Evolutionary conservation across 2,329 filamentous ascomycete genomes (phyloP).

Genomic region (Penicillium hesseltinei): DNA sequence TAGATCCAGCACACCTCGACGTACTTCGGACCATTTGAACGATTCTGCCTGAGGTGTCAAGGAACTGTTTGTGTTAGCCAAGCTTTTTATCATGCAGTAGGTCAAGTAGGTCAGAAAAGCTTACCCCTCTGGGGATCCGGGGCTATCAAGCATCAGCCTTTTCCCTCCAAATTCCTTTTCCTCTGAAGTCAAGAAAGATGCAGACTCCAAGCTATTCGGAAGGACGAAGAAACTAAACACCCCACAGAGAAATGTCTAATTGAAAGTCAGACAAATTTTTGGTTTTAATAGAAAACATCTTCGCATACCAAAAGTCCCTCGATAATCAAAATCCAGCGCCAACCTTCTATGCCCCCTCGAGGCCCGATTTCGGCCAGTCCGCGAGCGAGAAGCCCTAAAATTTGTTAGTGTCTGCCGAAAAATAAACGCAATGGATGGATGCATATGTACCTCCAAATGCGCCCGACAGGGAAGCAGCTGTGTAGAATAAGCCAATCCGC

Average conservation of each 20-base stretch:
- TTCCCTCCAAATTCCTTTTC: slow-evolving; percentile 53
- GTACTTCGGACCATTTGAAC: slow-evolving; percentile 62
- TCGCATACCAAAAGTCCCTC: slow-evolving; percentile 48
- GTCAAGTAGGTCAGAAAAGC: background rate
- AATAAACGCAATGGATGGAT: background rate
- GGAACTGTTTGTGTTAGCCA: slow-evolving; percentile 17
- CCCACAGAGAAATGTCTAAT: slow-evolving; percentile 55
- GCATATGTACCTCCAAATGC: slow-evolving; percentile 56
- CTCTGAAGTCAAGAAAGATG: slow-evolving; percentile 53
- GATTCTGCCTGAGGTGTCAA: slow-evolving; percentile 40
- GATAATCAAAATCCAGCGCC: slow-evolving; percentile 64
- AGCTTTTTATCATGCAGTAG: background rate
- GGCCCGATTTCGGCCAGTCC: slow-evolving; percentile 61
- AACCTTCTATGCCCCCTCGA: slow-evolving; percentile 53
- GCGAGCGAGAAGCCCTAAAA: slow-evolving; percentile 55
- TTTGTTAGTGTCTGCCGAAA: background rate
- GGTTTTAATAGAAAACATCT: background rate
- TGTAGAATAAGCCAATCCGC: slow-evolving; percentile 67
- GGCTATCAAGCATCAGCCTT: slow-evolving; percentile 44
- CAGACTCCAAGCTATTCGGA: slow-evolving; percentile 56
- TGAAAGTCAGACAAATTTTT: background rate
- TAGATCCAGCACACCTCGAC: slow-evolving; percentile 58
- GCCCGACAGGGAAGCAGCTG: slow-evolving; percentile 63
- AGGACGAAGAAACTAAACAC: slow-evolving; percentile 53
- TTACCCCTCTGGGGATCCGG: slow-evolving; percentile 30